Percentiles rank a stretch among this genome's conserved stretches.
phyloP scores from a whole-genome alignment of 306 rosid species.

The Notholithocarpus densiflorus region DNA sequence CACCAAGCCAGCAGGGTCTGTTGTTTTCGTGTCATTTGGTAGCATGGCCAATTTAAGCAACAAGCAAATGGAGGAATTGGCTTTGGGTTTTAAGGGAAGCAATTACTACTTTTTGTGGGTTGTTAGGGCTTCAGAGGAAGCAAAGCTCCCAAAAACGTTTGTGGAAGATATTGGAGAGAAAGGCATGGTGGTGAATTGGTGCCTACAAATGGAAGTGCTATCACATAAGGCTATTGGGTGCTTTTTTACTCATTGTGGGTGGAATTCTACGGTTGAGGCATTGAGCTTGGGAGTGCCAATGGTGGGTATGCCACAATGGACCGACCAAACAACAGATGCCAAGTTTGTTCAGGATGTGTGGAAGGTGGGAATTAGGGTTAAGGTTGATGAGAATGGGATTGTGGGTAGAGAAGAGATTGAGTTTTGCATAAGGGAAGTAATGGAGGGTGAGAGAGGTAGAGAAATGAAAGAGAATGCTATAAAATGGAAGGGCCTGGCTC shows the following conservation, averaged over 20 bases:
- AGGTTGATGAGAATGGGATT: not conserved
- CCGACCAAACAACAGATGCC: slow-evolving; percentile 9
- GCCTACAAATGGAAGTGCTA: slow-evolving; percentile 12
- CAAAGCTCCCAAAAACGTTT: slow-evolving; percentile 15
- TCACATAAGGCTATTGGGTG: not conserved
- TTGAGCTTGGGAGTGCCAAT: slow-evolving; percentile 16
- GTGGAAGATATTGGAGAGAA: not conserved
- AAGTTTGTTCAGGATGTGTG: slow-evolving; percentile 18
- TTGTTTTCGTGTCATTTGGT: slow-evolving; percentile 7
- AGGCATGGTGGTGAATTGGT: slow-evolving; percentile 14
- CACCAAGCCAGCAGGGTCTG: slow-evolving; percentile 6
- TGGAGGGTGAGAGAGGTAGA: slow-evolving; percentile 10
- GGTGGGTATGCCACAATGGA: slow-evolving; percentile 24
- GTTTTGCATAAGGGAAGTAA: slow-evolving; percentile 4
- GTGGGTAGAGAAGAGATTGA: slow-evolving; percentile 8
- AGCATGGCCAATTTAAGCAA: not conserved
- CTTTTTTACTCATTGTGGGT: slow-evolving; percentile 16
- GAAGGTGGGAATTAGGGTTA: slow-evolving; percentile 21
- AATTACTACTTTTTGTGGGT: slow-evolving; percentile 12
- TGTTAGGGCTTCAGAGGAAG: slow-evolving; percentile 8
- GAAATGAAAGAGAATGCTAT: slow-evolving; percentile 2
- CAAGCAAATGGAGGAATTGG: slow-evolving; percentile 18
- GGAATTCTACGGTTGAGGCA: slow-evolving; percentile 23
- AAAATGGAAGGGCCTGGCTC: slow-evolving; percentile 6
- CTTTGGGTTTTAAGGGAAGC: not conserved